Conservation (phyloP, 2,329 filamentous ascomycete species). For the Erysiphe pulchra region DNA sequence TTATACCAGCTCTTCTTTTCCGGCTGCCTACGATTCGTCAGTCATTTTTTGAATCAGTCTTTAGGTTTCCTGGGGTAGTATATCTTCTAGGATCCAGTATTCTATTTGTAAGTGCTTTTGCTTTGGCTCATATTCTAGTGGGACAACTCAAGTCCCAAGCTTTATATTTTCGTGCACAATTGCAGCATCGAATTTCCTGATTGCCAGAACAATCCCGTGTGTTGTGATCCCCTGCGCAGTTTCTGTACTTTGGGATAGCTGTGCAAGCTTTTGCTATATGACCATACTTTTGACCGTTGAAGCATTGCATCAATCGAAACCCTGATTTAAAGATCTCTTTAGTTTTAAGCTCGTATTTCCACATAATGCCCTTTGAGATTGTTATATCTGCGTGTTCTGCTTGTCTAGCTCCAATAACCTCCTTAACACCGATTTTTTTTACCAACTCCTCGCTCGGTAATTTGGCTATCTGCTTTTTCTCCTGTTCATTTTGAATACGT, state of each 20-base stretch:
- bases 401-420: too few relatives aligned
- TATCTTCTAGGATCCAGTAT: background rate
- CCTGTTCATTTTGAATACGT: too few relatives aligned
- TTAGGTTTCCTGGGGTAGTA: background rate
- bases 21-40: too few relatives aligned
- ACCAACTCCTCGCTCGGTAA: too few relatives aligned
- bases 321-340: background rate
- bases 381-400: background rate
- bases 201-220: background rate
- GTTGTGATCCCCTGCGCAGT: background rate
- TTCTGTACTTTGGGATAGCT: background rate
- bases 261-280: background rate
- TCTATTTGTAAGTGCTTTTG: background rate
- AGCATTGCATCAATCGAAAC: background rate
- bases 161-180: background rate
- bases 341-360: background rate
- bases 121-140: background rate
- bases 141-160: background rate
- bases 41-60: background rate
- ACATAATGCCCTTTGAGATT: background rate
- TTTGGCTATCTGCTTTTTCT: too few relatives aligned
- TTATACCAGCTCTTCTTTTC: too few relatives aligned
- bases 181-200: background rate
- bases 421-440: too few relatives aligned
- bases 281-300: background rate